A percentile compares a stretch with the other conserved stretches of the same genome.
phyloP scores from a whole-genome alignment of 2,329 filamentous ascomycete species.

The Parascedosporium putredinis region DNA sequence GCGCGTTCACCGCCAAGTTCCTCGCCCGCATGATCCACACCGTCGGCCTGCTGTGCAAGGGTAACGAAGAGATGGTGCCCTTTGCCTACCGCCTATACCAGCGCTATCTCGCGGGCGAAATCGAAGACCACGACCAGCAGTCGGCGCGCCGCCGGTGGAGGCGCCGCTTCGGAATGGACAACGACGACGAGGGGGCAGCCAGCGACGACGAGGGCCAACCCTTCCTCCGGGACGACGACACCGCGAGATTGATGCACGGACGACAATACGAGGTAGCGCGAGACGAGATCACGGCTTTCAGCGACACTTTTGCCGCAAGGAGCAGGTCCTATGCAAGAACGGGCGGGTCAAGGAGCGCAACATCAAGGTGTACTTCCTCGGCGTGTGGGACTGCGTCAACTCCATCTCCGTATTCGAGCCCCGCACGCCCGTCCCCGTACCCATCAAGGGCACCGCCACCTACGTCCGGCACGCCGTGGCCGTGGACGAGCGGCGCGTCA shows the following conservation, averaged over 20 bases:
- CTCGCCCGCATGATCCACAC: conserved; percentile 39
- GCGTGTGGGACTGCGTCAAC: conserved; percentile 44
- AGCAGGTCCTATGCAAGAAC: conserved; percentile 12
- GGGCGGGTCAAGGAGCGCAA: conserved; percentile 18
- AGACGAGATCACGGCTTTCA: conserved; percentile 33
- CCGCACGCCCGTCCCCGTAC: conserved; percentile 26
- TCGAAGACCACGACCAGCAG: conserved; percentile 20
- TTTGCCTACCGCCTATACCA: conserved; percentile 37
- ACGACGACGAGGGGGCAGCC: conserved; percentile 6
- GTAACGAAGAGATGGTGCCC: conserved; percentile 42
- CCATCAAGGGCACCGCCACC: conserved; percentile 28
- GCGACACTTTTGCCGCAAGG: conserved; percentile 36
- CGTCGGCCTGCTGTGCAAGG: conserved; percentile 37
- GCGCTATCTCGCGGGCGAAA: conserved; percentile 26
- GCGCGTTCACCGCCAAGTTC: conserved; percentile 42
- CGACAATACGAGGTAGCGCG: conserved; percentile 15
- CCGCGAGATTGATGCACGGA: conserved; percentile 13
- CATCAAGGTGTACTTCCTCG: conserved; percentile 43
- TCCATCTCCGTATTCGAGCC: conserved; percentile 33
- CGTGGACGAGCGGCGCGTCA: conserved; percentile 42
- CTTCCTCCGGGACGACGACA: conserved; percentile 12
- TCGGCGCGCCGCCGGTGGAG: conserved; percentile 5
- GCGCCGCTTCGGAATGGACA: background rate
- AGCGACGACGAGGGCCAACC: conserved; percentile 22
- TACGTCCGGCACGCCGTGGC: conserved; percentile 42